Evolutionary conservation across 2,329 filamentous ascomycete genomes (phyloP).

Genomic region (Rhynchosporium secalis): DNA sequence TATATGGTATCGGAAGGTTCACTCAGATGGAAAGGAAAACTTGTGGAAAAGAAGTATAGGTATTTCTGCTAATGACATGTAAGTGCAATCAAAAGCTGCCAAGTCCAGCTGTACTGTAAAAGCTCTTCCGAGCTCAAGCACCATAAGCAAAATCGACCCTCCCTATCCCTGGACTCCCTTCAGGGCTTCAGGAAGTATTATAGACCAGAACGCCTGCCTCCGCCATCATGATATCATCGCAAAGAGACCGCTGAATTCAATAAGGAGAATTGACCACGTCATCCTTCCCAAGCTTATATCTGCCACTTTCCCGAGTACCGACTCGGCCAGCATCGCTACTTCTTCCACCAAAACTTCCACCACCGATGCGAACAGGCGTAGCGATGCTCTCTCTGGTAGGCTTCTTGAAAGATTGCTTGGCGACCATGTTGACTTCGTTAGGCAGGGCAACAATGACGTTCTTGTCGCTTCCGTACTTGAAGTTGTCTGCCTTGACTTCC

Average conservation of each 20-base stretch:
- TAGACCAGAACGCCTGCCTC: slow-evolving; percentile 23
- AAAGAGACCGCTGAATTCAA: slow-evolving; percentile 38
- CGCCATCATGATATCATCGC: slow-evolving; percentile 20
- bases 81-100: slow-evolving; percentile 27
- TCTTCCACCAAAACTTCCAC: slow-evolving; percentile 47
- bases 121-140: background rate
- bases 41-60: slow-evolving; percentile 22
- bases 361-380: slow-evolving; percentile 49
- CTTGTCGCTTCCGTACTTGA: slow-evolving; percentile 95
- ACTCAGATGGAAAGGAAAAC: too few species aligned
- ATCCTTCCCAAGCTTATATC: slow-evolving; percentile 74
- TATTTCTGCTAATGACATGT: slow-evolving; percentile 30
- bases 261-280: slow-evolving; percentile 78
- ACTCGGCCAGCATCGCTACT: slow-evolving; percentile 52
- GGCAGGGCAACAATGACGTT: slow-evolving; percentile 96
- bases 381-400: slow-evolving; percentile 90
- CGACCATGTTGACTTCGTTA: slow-evolving; percentile 98
- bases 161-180: background rate
- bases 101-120: slow-evolving; percentile 29
- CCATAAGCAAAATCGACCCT: slow-evolving; percentile 1
- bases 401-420: slow-evolving; percentile 78
- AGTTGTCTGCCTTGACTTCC: slow-evolving; percentile 96
- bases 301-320: slow-evolving; percentile 54
- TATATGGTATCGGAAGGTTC: too few species aligned
- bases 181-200: background rate